Evolutionary conservation across 2,329 filamentous ascomycete species (phyloP).

Genomic region (Calonectria fujianensis): DNA sequence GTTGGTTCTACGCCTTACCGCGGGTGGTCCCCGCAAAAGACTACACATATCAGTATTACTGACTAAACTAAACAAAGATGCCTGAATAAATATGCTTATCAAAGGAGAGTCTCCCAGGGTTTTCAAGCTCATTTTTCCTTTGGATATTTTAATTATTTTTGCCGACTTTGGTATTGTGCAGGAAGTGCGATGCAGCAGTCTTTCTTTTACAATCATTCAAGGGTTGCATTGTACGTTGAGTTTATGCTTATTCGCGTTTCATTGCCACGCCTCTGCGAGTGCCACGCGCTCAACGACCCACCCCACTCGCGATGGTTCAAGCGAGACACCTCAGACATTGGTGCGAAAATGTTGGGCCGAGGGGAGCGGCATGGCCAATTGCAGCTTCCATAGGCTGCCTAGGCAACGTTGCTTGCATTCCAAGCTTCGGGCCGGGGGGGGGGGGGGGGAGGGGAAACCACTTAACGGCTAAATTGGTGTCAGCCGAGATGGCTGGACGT

Average conservation of each 20-base stretch:
- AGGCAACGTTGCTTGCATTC: conserved; percentile 22
- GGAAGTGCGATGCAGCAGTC: too few species aligned
- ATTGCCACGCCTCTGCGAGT: neutral
- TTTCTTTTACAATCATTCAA: too few species aligned
- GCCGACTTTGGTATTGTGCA: too few species aligned
- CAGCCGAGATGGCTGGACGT: neutral
- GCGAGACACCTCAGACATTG: conserved; percentile 1
- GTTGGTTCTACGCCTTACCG: too few species aligned
- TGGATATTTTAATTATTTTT: too few species aligned
- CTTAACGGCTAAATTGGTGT: conserved; percentile 33
- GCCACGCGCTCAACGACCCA: neutral
- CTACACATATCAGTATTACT: too few species aligned
- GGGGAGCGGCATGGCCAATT: neutral
- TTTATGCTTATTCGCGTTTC: conserved; percentile 9
- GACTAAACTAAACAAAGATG: too few species aligned
- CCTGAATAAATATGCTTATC: too few species aligned
- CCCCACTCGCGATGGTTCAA: neutral
- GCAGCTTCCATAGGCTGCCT: neutral
- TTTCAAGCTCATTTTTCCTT: too few species aligned
- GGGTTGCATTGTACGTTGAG: neutral
- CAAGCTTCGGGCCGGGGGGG: neutral
- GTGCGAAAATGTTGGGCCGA: conserved; percentile 28
- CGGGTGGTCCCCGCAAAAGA: too few species aligned
- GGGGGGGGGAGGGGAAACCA: neutral
- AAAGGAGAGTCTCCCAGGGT: too few species aligned